These are phyloP conservation scores for Lecanoromycetidae sp. DNA, from an alignment of 2,329 filamentous ascomycete species.

Conservation along the genomic window DNA sequence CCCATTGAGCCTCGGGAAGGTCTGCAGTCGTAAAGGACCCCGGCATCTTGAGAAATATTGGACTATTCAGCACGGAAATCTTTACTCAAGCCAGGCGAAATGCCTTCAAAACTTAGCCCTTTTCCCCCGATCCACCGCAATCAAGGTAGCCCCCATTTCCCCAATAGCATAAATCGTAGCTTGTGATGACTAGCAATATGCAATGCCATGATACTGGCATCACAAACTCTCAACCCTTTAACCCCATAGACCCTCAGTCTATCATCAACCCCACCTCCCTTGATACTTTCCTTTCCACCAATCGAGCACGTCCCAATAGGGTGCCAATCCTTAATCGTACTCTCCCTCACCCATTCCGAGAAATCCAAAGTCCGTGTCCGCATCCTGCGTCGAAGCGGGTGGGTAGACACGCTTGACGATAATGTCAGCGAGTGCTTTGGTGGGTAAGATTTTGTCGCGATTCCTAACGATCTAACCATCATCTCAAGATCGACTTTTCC, in stretches of 20 bases:
- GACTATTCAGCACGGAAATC: too few relatives aligned
- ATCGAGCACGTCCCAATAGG: constrained; percentile 23
- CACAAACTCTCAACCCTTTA: constrained; percentile 26
- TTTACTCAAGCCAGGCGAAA: too few relatives aligned
- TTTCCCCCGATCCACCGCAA: constrained; percentile 21
- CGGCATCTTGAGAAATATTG: too few relatives aligned
- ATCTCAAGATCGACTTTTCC: constrained; percentile 34
- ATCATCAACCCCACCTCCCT: constrained; percentile 28
- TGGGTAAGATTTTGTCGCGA: constrained; percentile 31
- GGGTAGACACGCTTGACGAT: constrained; percentile 28
- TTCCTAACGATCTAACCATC: constrained; percentile 32
- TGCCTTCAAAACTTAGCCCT: too few relatives aligned
- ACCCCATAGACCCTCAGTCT: constrained; percentile 26
- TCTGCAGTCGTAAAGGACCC: too few relatives aligned
- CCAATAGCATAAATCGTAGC: constrained; percentile 27
- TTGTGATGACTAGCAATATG: constrained; percentile 23
- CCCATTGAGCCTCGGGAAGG: too few relatives aligned
- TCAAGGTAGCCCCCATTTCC: constrained; percentile 27
- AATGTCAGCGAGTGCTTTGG: constrained; percentile 28
- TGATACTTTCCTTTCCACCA: constrained; percentile 23
- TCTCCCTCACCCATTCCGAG: constrained; percentile 29
- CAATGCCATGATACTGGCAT: constrained; percentile 27
- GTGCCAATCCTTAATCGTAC: constrained; percentile 31
- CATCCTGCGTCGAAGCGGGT: constrained; percentile 9
- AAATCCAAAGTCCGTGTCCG: constrained; percentile 18